Base-by-base conservation (phyloP, 2,329 filamentous ascomycete genomes). In the Septoria petroselini region DNA sequence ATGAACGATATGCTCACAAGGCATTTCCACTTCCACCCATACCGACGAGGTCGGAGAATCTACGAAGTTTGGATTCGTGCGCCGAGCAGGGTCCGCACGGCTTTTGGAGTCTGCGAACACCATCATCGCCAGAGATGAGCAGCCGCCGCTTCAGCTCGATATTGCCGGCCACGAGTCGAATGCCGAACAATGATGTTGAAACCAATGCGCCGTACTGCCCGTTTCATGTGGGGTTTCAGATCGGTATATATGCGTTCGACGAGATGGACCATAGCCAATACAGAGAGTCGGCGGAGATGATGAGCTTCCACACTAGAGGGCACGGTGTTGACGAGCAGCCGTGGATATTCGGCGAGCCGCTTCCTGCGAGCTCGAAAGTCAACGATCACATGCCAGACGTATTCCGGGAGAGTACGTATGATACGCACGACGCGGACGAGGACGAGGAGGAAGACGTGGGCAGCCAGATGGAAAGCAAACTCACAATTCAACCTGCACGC, bases 161-260 rank as follows among this genome's bases (percentile, higher is more conserved):
- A 15, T n/a, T 46, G 12, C 21, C 15, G n/a, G 33, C 34, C 19
- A 11, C 17, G 6, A 25, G 39, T 18, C 34, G 30, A 27, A 33
- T 31, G 18, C 41, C 39, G 18, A 34, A 25, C n/a, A 55, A 49
- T 15, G 62, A 65, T 41, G 59, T 65, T 58, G 93, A 98, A 65
- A 95, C 91, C 1, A 96, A 91, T 64, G 87, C 91, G 3, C 89
- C 91, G 2, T 97, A 95, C 62, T 91, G 95, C 63, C 91, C 93
- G 1, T 96, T 97, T 73, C 91, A 97, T 67, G 93, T 91, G 0
- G 91, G 97, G 64, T 81, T 83, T 47, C 82, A 91, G 2, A 87
- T 97, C 37, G 81, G 78, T n/a, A 75, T 96, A 21, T 86, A 83
- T 58, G 79, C 89, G 34, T 87, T 85, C 64, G 67, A 69, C 2